Percentiles rank a stretch among this genome's conserved stretches.
Evolutionary conservation across 176 grass and related monocot species (phyloP).

Genomic region (Oryza punctata): DNA sequence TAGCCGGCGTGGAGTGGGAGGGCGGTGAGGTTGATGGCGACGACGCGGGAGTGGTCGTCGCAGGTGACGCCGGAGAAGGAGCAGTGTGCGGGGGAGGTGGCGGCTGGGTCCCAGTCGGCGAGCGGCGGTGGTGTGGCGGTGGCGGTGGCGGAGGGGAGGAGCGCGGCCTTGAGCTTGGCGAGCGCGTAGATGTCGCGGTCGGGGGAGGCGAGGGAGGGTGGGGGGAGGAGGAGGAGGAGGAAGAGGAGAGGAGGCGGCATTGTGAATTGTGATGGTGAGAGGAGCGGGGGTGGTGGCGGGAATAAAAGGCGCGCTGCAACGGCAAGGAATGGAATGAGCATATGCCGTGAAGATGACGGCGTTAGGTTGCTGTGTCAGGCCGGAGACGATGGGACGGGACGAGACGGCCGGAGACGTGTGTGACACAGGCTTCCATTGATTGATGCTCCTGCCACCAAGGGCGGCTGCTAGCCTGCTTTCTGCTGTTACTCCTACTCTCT

Average conservation of each 20-base stretch:
- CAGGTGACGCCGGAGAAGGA: slow-evolving; percentile 61
- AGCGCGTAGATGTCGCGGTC: slow-evolving; percentile 55
- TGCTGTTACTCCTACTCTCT: too few species aligned
- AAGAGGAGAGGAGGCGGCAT: slow-evolving; percentile 23
- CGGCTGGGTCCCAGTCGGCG: slow-evolving; percentile 58
- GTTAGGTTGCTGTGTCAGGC: too few species aligned
- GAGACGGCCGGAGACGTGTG: too few species aligned
- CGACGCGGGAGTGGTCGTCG: slow-evolving; percentile 47
- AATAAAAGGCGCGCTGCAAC: too few species aligned
- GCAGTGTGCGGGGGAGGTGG: slow-evolving; percentile 50
- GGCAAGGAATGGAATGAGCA: too few species aligned
- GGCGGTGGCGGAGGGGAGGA: slow-evolving; percentile 21
- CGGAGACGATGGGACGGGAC: too few species aligned
- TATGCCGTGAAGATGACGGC: too few species aligned
- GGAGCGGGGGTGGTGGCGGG: slow-evolving; percentile 5
- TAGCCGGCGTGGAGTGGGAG: slow-evolving; percentile 42
- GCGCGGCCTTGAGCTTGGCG: slow-evolving; percentile 42
- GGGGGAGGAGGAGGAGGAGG: neutral
- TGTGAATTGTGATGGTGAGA: slow-evolving; percentile 9
- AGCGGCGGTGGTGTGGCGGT: slow-evolving; percentile 20
- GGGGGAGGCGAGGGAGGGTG: slow-evolving; percentile 15
- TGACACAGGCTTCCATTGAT: too few species aligned
- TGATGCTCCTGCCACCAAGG: too few species aligned
- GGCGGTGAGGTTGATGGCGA: slow-evolving; percentile 59
- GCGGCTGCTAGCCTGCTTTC: too few species aligned